Evolutionary conservation across 169 alveolate species (phyloP).

Genomic region (Perkinsus marinus): DNA sequence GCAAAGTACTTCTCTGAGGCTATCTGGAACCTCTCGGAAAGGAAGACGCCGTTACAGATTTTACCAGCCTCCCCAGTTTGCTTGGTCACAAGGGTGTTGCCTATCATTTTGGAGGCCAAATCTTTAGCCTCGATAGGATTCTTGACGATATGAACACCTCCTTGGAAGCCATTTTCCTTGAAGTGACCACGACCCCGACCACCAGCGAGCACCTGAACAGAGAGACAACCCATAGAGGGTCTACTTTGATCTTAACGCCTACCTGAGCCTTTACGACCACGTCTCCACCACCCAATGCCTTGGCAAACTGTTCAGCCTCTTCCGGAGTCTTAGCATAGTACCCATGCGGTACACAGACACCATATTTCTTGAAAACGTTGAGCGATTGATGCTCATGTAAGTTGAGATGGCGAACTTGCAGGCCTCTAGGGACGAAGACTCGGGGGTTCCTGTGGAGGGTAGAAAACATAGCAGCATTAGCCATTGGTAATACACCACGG

Average conservation of each 20-base stretch:
- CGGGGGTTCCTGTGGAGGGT: neutral
- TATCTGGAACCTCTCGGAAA: constrained; percentile 57
- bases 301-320: constrained; percentile 12
- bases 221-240: too few species aligned
- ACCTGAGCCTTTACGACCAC: constrained; percentile 33
- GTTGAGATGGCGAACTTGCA: constrained; percentile 25
- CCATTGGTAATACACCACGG: neutral
- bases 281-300: neutral
- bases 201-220: constrained; percentile 67
- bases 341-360: constrained; percentile 28
- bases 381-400: constrained; percentile 40
- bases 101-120: constrained; percentile 64
- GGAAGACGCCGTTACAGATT: constrained; percentile 55
- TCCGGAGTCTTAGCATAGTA: constrained; percentile 8
- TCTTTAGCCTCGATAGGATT: constrained; percentile 54
- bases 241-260: too few species aligned
- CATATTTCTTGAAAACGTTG: constrained; percentile 10
- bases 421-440: neutral
- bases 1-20: constrained; percentile 68
- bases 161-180: constrained; percentile 48
- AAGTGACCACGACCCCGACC: constrained; percentile 79
- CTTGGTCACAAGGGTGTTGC: constrained; percentile 64
- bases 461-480: neutral
- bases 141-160: constrained; percentile 69
- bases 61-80: constrained; percentile 67